phyloP scores from a whole-genome alignment of 306 rosid species.

The Gastrolobium bilobum region DNA sequence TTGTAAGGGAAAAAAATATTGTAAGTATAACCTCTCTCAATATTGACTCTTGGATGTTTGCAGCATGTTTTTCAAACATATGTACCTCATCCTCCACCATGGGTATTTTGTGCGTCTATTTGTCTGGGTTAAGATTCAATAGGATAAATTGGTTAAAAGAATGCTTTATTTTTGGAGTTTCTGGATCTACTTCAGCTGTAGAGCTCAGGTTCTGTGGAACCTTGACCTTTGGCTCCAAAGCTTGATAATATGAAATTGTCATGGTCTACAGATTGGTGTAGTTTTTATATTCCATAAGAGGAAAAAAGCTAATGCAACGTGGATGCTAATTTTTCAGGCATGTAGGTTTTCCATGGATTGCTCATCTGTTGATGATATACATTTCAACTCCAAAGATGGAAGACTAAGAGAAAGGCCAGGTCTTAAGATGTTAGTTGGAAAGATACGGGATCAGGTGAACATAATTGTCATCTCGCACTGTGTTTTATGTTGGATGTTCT shows the following conservation, averaged over 20 bases:
- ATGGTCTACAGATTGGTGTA: conserved; percentile 25
- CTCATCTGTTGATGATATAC: conserved; percentile 51
- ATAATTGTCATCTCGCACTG: conserved; percentile 30
- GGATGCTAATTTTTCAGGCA: conserved; percentile 53
- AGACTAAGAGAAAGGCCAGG: conserved; percentile 58
- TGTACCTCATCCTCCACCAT: conserved; percentile 12
- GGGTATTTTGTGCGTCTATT: neutral
- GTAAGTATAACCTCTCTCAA: too few species aligned
- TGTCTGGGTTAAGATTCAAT: conserved; percentile 30
- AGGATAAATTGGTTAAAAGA: conserved; percentile 29
- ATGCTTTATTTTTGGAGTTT: conserved; percentile 39
- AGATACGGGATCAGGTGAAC: conserved; percentile 83
- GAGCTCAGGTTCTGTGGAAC: conserved; percentile 32
- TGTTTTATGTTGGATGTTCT: conserved; percentile 17
- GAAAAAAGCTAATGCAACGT: conserved; percentile 33
- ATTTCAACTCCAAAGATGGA: conserved; percentile 43
- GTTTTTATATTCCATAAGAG: conserved; percentile 30
- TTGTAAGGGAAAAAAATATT: too few species aligned
- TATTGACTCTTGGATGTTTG: conserved; percentile 20
- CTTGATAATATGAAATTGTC: neutral
- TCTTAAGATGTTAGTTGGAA: conserved; percentile 69
- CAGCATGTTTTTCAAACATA: conserved; percentile 28
- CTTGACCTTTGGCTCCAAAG: too few species aligned
- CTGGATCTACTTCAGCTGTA: conserved; percentile 29
- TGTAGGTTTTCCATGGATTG: conserved; percentile 43